Conservation (phyloP, 148 eudicot species). For the Suaeda aralocaspica region DNA sequence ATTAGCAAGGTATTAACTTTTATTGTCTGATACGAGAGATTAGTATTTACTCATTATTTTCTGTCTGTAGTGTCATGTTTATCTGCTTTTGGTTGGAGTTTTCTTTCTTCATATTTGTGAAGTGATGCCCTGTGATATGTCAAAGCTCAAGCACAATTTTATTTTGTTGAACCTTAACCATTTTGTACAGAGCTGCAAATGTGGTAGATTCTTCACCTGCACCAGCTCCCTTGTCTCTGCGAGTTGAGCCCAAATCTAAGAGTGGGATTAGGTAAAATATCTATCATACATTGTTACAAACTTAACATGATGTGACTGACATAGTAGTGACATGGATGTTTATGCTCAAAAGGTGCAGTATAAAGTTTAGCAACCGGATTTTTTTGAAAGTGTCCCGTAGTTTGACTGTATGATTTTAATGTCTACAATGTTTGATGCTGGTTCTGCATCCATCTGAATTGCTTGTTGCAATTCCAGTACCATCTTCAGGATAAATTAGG, state of each 20-base stretch:
- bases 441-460: background rate
- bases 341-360: no score
- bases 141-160: background rate
- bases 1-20: background rate
- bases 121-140: background rate
- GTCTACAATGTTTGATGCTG: background rate
- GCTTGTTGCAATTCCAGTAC: background rate
- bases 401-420: no score
- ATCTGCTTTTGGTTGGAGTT: background rate
- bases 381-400: no score
- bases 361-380: no score
- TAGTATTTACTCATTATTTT: no score
- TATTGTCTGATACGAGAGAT: no score
- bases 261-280: slow-evolving; percentile 97
- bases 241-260: slow-evolving; percentile 94
- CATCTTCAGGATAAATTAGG: background rate
- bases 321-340: no score
- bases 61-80: background rate
- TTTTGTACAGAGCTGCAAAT: slow-evolving; percentile 73
- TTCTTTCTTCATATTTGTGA: slow-evolving; percentile 3
- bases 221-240: slow-evolving; percentile 69
- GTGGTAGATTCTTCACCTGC: slow-evolving; percentile 75
- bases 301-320: background rate
- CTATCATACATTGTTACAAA: background rate
- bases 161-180: slow-evolving; percentile 39